Percentiles rank a stretch among this genome's conserved stretches.
phyloP scores from a whole-genome alignment of 768 basidiomycete genomes.

The Amanita thiersii region DNA sequence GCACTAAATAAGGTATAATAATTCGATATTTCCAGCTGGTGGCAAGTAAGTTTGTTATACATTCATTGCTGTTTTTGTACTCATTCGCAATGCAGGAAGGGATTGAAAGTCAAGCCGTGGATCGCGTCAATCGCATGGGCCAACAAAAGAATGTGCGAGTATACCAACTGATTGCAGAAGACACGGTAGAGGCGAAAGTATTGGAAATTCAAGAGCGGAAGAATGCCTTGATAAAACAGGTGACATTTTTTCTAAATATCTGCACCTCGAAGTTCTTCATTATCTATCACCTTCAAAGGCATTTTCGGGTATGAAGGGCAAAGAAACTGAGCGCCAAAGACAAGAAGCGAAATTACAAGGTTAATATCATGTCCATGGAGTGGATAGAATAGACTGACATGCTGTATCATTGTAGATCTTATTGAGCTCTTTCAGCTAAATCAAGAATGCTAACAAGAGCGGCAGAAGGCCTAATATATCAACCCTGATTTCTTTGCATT shows the following conservation, averaged over 20 bases:
- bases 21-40: constrained; percentile 45
- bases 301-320: constrained; percentile 74
- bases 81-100: constrained; percentile 43
- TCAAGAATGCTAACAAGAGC: no score
- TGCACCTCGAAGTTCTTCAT: background rate
- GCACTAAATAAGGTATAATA: constrained; percentile 4
- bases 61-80: background rate
- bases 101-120: constrained; percentile 80
- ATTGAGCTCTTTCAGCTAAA: constrained; percentile 33
- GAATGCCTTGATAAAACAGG: constrained; percentile 72
- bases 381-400: background rate
- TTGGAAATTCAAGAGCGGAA: constrained; percentile 85
- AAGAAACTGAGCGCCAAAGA: constrained; percentile 67
- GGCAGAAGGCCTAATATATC: no score
- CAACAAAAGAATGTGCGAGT: constrained; percentile 80
- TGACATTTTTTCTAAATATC: constrained; percentile 16
- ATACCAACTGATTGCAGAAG: constrained; percentile 84
- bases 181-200: constrained; percentile 83
- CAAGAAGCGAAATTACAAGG: constrained; percentile 81
- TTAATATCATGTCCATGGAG: constrained; percentile 16
- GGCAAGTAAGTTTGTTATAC: constrained; percentile 40
- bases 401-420: constrained; percentile 46
- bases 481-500: no score
- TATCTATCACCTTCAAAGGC: constrained; percentile 41
- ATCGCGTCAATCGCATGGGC: constrained; percentile 77